Conservation (phyloP, 2,329 filamentous ascomycete genomes). For the Rhinocladiella mackenziei region DNA sequence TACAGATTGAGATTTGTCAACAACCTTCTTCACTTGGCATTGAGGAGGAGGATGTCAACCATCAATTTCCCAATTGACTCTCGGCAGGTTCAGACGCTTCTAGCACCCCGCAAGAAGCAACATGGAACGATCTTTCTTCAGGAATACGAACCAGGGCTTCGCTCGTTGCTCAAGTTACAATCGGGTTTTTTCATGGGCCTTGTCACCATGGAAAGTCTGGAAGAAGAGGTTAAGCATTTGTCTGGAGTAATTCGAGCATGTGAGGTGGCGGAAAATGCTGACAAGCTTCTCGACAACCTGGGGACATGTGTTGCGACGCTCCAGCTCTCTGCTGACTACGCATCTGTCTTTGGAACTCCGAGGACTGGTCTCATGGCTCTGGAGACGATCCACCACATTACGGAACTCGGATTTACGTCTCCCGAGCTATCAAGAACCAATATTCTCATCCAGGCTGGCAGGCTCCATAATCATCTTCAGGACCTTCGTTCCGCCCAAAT, state of each 20-base stretch:
- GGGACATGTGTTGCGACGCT: constrained; percentile 50
- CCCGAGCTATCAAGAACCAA: constrained; percentile 40
- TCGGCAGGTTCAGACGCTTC: not conserved
- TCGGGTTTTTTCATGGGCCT: constrained; percentile 26
- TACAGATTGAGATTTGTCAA: constrained; percentile 14
- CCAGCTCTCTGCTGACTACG: constrained; percentile 52
- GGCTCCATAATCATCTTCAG: constrained; percentile 57
- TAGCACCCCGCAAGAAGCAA: not conserved
- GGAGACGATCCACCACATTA: constrained; percentile 45
- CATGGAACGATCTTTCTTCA: constrained; percentile 13
- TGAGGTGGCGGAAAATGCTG: constrained; percentile 41
- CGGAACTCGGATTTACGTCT: constrained; percentile 43
- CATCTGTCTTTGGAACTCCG: constrained; percentile 55
- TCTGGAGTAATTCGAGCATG: constrained; percentile 43
- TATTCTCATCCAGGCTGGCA: constrained; percentile 46
- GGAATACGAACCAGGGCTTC: constrained; percentile 14
- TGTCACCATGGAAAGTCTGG: constrained; percentile 4
- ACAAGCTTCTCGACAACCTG: constrained; percentile 48
- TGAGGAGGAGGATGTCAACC: constrained; percentile 9
- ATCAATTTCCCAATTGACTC: constrained; percentile 3
- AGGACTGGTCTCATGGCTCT: constrained; percentile 48
- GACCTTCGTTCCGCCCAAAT: constrained; percentile 57
- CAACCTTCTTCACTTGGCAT: constrained; percentile 5
- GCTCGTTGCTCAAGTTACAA: constrained; percentile 12
- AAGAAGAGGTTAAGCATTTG: constrained; percentile 21